Conservation (phyloP, 1,284 basidiomycete genomes). For the Pseudozyma tsukubaensis region DNA sequence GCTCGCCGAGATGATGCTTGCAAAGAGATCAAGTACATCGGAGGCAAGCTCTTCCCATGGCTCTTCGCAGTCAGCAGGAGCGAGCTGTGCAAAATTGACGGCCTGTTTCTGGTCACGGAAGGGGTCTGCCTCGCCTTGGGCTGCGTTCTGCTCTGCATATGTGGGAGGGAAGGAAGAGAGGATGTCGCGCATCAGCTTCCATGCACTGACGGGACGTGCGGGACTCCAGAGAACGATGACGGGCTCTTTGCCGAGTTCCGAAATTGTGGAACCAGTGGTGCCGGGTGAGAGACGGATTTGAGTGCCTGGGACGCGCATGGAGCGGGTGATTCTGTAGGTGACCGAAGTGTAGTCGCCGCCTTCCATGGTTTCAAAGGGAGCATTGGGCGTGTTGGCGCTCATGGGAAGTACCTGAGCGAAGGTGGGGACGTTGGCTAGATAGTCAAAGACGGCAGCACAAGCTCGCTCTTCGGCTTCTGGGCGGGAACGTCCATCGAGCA, state of each 20-base stretch:
- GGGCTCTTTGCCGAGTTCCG: constrained; percentile 75
- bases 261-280: constrained; percentile 78
- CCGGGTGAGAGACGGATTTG: constrained; percentile 76
- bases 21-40: constrained; percentile 81
- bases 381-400: constrained; percentile 73
- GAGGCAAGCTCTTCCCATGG: constrained; percentile 74
- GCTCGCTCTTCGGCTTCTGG: constrained; percentile 40
- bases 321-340: constrained; percentile 76
- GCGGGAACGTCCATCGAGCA: constrained; percentile 26
- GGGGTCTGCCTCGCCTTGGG: constrained; percentile 24
- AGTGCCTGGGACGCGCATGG: constrained; percentile 79
- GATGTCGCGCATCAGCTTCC: constrained; percentile 82
- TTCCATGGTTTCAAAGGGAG: constrained; percentile 78
- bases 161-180: constrained; percentile 74
- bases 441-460: constrained; percentile 80
- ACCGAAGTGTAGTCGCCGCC: constrained; percentile 73
- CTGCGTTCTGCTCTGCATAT: constrained; percentile 7
- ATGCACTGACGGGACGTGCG: constrained; percentile 77
- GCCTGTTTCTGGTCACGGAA: constrained; percentile 41
- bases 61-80: constrained; percentile 34
- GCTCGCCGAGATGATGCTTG: constrained; percentile 79
- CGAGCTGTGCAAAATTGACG: constrained; percentile 45
- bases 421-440: constrained; percentile 78
- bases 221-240: constrained; percentile 84
- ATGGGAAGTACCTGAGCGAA: constrained; percentile 79